Evolutionary conservation across 345 rosid genomes (phyloP), one percentile per base, ranked within the genome.

Genomic region (Psidium friedrichsthalianum): DNA sequence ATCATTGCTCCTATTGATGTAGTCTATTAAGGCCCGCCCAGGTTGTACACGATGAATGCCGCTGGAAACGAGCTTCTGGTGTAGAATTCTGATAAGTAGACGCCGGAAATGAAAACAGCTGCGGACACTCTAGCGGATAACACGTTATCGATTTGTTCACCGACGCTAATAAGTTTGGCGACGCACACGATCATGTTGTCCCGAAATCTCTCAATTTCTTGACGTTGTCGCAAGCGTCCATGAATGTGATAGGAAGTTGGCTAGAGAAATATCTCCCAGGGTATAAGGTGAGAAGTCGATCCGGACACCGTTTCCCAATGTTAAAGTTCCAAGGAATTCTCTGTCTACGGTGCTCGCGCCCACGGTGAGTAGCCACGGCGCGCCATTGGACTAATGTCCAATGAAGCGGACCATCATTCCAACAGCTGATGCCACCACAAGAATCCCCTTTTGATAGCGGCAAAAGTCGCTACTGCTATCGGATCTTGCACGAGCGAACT

Each of bases 341-440:
- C 91, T 88, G 84, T 90, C 93, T 32, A 87, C 11, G 5, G 90
- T 91, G 61, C 91, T 88, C 0, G 92, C 91, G 24, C 88, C 92
- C 32, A 89, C 91, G 0, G 94, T 92, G 51, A 85, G 32, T 42
- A 89, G 32, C 94, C 94, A 92, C 3, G 90, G 94, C 1, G 92
- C 91, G 5, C 94, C 94, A 58, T 92, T 92, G 44, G 44, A 86
- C 83, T 83, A 86, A 25, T 6, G 87, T 84, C 85, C 87, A 85
- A 29, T 74, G 87, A 2, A 2, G 4, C 10, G 92, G 89, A 1
- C 94, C 94, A 14, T 87, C 88, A 51, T 92, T 92, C 84, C 92
- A n/a, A n/a, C 94, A 14, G 94, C 92, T 8, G 92, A 89, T 85
- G 94, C 91, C 74, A 83, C 90, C 6, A 92, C 94, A 54, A 89